Evolutionary conservation across 2,329 filamentous ascomycete species (phyloP).

Genomic region (Eutypella sp.): DNA sequence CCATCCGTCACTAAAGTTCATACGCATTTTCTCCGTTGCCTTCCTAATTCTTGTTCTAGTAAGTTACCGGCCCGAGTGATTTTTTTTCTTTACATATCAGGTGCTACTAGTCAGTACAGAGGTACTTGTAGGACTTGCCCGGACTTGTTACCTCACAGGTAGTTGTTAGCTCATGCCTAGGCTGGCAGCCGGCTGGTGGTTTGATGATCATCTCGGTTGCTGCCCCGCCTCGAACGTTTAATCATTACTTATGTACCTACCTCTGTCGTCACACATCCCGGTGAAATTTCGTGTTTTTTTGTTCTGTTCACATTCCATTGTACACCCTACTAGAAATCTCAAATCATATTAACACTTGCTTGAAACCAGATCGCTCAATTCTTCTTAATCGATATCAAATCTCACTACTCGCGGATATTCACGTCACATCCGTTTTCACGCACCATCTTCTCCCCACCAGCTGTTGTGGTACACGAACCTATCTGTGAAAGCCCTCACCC

Average conservation of each 20-base stretch:
- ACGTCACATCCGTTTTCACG: conserved; percentile 29
- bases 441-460: conserved; percentile 37
- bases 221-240: neutral
- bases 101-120: neutral
- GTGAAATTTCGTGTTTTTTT: neutral
- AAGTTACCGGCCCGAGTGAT: conserved; percentile 13
- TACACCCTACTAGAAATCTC: conserved; percentile 6
- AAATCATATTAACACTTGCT: conserved; percentile 7
- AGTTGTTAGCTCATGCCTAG: neutral
- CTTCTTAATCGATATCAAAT: conserved; percentile 45
- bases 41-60: conserved; percentile 22
- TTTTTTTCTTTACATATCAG: conserved; percentile 6
- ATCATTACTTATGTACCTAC: neutral
- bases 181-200: neutral
- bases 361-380: conserved; percentile 45
- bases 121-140: neutral
- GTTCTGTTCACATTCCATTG: neutral
- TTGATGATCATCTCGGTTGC: neutral
- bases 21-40: conserved; percentile 19
- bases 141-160: too few species aligned
- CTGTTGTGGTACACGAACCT: conserved; percentile 35
- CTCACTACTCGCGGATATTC: conserved; percentile 34
- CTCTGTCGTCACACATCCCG: neutral
- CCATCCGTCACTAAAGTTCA: conserved; percentile 11
- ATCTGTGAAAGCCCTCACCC: conserved; percentile 52